A percentile compares a stretch with the other conserved stretches of the same genome.
Conservation (phyloP, 1,139 yeast species). For the Yamadazyma sp. region DNA sequence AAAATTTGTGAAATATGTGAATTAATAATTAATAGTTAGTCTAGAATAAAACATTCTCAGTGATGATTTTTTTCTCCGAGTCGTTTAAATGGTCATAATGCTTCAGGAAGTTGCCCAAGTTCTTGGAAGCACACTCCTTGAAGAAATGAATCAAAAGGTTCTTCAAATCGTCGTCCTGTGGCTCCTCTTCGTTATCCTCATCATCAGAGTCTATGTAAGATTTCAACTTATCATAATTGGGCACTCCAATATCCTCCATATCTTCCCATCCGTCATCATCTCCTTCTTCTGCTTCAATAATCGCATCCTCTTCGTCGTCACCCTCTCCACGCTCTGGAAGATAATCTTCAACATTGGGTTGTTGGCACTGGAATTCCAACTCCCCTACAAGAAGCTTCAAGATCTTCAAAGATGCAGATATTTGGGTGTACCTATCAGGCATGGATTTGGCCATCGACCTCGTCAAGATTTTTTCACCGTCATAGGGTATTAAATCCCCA, state of each 20-base stretch:
- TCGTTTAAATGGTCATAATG: slow-evolving; percentile 55
- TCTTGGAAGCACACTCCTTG: slow-evolving; percentile 57
- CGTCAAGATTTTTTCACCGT: slow-evolving; percentile 67
- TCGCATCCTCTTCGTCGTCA: slow-evolving; percentile 26
- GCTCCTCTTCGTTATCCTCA: slow-evolving; percentile 35
- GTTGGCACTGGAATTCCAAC: slow-evolving; percentile 57
- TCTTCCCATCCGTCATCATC: slow-evolving; percentile 82
- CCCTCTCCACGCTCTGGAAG: slow-evolving; percentile 28
- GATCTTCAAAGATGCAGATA: slow-evolving; percentile 72
- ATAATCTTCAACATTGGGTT: slow-evolving; percentile 42
- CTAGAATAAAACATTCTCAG: slow-evolving; percentile 33
- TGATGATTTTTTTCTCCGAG: slow-evolving; percentile 55
- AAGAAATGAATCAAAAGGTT: slow-evolving; percentile 59
- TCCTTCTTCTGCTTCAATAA: slow-evolving; percentile 46
- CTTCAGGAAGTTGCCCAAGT: slow-evolving; percentile 53
- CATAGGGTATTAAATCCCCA: slow-evolving; percentile 73
- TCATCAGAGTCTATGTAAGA: slow-evolving; percentile 52
- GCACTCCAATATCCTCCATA: slow-evolving; percentile 62
- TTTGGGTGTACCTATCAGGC: slow-evolving; percentile 62
- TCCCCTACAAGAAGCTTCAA: slow-evolving; percentile 71
- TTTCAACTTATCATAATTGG: slow-evolving; percentile 58
- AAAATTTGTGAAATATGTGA: neutral
- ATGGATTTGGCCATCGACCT: slow-evolving; percentile 77
- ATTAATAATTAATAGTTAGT: neutral
- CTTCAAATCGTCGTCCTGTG: slow-evolving; percentile 42